A percentile compares a stretch with the other conserved stretches of the same genome.
Evolutionary conservation across 2,329 filamentous ascomycete species (phyloP).

Genomic region (Pseudohalonectria lignicola): DNA sequence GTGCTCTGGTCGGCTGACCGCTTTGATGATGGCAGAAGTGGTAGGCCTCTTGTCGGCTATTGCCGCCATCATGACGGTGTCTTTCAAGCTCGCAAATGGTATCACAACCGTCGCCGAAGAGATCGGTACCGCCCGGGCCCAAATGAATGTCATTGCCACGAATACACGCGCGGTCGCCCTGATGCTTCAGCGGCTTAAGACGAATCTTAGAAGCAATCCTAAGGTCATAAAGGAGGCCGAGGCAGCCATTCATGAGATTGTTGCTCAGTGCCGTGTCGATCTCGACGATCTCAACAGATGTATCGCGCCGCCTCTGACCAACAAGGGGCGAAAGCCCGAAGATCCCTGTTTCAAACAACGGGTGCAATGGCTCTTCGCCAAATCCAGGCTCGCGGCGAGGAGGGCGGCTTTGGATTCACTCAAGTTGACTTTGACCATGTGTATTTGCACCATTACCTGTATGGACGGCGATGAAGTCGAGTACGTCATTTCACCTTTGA

Average conservation of each 20-base stretch:
- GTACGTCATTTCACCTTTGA: no score
- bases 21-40: background rate
- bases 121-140: background rate
- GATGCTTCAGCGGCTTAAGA: background rate
- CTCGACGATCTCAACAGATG: background rate
- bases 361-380: background rate
- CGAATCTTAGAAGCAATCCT: background rate
- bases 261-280: background rate
- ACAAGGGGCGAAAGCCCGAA: no score
- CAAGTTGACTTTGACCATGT: background rate
- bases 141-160: background rate
- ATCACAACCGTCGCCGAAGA: background rate
- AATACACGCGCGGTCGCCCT: background rate
- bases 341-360: background rate
- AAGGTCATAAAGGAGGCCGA: background rate
- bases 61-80: background rate
- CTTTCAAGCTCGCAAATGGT: background rate
- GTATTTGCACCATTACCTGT: background rate
- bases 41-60: background rate
- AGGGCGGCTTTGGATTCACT: background rate
- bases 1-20: no score
- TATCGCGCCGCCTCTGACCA: background rate
- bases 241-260: background rate
- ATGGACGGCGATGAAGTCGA: background rate
- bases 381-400: background rate